A percentile compares a stretch with the other conserved stretches of the same genome.
Conservation (phyloP, 176 grass and related monocot genomes). For the Hordeum marinum region DNA sequence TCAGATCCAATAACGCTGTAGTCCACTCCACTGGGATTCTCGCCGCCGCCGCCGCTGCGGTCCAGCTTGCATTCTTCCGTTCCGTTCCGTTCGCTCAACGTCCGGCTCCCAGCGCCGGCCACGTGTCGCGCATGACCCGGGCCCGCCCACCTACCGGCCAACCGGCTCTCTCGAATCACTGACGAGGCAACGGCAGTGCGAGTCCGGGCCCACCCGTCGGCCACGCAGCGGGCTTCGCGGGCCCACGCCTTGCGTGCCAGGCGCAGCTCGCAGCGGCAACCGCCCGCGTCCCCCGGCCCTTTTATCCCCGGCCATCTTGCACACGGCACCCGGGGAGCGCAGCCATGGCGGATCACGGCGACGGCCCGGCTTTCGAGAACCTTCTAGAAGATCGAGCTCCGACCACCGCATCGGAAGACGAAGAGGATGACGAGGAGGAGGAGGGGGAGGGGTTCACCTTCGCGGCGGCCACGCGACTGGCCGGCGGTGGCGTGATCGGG, state of each 20-base stretch:
- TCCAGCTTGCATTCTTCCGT: constrained; percentile 29
- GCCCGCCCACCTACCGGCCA: constrained; percentile 15
- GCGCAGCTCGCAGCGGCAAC: neutral
- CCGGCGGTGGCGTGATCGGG: neutral
- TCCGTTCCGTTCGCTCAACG: neutral
- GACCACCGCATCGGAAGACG: neutral
- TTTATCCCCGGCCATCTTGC: constrained; percentile 29
- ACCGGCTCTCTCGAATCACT: neutral
- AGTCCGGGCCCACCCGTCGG: neutral
- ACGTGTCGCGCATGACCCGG: neutral
- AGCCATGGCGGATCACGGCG: constrained; percentile 28
- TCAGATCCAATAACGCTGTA: neutral
- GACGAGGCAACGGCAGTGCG: neutral
- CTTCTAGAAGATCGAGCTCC: neutral
- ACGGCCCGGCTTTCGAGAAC: neutral
- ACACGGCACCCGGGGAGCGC: neutral
- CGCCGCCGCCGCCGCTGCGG: neutral
- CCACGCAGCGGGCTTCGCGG: neutral
- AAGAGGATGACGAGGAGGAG: neutral
- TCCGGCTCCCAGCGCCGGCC: neutral
- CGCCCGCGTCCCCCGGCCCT: neutral
- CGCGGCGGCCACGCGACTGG: neutral
- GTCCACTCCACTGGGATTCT: constrained; percentile 34
- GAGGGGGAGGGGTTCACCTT: constrained; percentile 28
- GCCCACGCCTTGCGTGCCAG: neutral